phyloP scores from a whole-genome alignment of 345 rosid genomes.

The Nephelium lappaceum region DNA sequence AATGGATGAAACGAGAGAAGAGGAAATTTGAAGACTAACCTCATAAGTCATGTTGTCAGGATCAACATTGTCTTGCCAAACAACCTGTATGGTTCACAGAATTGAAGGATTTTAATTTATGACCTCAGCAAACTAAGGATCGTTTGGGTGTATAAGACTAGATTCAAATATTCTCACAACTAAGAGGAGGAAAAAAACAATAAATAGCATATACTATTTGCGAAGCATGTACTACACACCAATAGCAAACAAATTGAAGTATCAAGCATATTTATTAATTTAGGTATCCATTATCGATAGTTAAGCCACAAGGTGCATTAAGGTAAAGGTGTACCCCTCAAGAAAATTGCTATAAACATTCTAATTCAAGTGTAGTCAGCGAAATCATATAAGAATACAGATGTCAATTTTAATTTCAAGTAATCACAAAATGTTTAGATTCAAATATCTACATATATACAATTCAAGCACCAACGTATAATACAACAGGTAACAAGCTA shows the following conservation, averaged over 20 bases:
- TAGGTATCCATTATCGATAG: too few species aligned
- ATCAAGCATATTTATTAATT: neutral
- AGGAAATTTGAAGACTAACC: conserved; percentile 50
- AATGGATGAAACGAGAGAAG: neutral
- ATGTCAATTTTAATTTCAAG: neutral
- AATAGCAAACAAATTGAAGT: neutral
- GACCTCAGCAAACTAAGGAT: neutral
- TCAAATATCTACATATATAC: neutral
- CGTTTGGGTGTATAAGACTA: neutral
- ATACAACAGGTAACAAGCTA: conserved; percentile 9
- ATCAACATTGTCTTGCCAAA: conserved; percentile 94
- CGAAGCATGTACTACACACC: neutral
- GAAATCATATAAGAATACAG: neutral
- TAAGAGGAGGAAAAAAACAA: neutral
- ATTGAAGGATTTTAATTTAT: conserved; percentile 1
- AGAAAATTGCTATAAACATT: neutral
- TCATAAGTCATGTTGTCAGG: conserved; percentile 96
- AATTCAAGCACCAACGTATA: neutral
- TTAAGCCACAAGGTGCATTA: neutral
- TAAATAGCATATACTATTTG: neutral
- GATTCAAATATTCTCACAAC: neutral
- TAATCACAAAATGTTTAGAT: neutral
- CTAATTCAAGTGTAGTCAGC: neutral
- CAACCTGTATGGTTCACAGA: conserved; percentile 43
- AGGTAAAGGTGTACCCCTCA: neutral